Evolutionary conservation across 1,284 basidiomycete species (phyloP).

Genomic region (Ceratobasidium sp.): DNA sequence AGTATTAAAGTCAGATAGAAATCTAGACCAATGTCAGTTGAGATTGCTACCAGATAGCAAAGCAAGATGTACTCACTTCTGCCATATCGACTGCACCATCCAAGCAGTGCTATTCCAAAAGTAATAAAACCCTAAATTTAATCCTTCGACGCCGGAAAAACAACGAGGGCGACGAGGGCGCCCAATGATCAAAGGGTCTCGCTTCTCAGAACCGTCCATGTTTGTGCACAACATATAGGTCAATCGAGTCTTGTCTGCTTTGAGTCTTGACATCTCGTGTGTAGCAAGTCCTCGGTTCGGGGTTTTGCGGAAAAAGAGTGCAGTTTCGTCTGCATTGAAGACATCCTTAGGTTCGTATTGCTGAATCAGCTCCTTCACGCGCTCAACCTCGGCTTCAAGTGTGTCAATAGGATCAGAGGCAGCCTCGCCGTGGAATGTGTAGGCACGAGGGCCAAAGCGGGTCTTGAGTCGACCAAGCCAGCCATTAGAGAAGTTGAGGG

Average conservation of each 20-base stretch:
- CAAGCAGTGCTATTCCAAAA: slow-evolving; percentile 53
- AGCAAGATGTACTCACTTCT: slow-evolving; percentile 6
- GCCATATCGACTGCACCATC: slow-evolving; percentile 52
- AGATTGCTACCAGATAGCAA: neutral
- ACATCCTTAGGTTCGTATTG: slow-evolving; percentile 50
- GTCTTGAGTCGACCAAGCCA: neutral
- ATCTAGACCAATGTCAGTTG: neutral
- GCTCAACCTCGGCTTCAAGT: slow-evolving; percentile 8
- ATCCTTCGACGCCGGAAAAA: slow-evolving; percentile 48
- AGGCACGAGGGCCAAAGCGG: slow-evolving; percentile 45
- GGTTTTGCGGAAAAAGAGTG: slow-evolving; percentile 52
- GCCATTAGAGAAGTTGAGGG: neutral
- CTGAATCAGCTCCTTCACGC: neutral
- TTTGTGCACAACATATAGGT: slow-evolving; percentile 53
- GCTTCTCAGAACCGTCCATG: slow-evolving; percentile 53
- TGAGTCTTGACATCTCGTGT: slow-evolving; percentile 48
- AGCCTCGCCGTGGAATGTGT: slow-evolving; percentile 50
- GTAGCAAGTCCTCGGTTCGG: slow-evolving; percentile 50
- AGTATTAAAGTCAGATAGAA: neutral
- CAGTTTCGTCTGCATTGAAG: slow-evolving; percentile 57
- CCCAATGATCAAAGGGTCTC: slow-evolving; percentile 52
- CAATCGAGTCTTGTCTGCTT: slow-evolving; percentile 46
- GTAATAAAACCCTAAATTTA: slow-evolving; percentile 52
- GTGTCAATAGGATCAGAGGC: neutral
- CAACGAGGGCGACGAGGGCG: slow-evolving; percentile 50